Percentiles rank a stretch among this genome's conserved stretches.
These are phyloP conservation scores for Penicillium hordei DNA, from an alignment of 2,329 filamentous ascomycete species.

Conservation along the genomic window DNA sequence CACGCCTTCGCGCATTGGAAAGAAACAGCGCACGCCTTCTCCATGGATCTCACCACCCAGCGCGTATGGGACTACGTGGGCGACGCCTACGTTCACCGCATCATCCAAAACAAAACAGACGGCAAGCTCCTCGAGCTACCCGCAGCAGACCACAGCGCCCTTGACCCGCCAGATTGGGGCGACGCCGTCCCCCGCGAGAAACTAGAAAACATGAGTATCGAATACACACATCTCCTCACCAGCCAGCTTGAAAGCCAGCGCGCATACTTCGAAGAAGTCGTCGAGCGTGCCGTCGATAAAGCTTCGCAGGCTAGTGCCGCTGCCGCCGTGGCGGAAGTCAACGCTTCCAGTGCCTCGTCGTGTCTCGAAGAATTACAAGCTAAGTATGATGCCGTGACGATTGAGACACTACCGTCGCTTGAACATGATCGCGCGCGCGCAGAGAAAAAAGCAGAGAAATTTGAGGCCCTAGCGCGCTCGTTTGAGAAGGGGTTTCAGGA, in stretches of 20 bases:
- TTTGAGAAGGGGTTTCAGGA: slow-evolving; percentile 76
- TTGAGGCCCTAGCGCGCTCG: slow-evolving; percentile 71
- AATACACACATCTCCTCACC: slow-evolving; percentile 92
- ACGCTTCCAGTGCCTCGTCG: slow-evolving; percentile 63
- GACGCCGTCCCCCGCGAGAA: slow-evolving; percentile 58
- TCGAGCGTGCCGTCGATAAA: slow-evolving; percentile 87
- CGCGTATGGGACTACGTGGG: slow-evolving; percentile 98
- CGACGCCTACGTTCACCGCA: slow-evolving; percentile 91
- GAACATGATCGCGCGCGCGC: slow-evolving; percentile 73
- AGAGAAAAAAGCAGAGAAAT: slow-evolving; percentile 66
- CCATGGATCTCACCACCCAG: slow-evolving; percentile 88
- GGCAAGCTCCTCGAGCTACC: slow-evolving; percentile 92
- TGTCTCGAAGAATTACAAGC: slow-evolving; percentile 57
- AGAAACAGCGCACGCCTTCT: slow-evolving; percentile 83
- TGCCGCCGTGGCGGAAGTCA: slow-evolving; percentile 53
- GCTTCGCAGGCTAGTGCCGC: slow-evolving; percentile 69
- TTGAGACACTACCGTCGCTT: slow-evolving; percentile 63
- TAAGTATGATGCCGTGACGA: slow-evolving; percentile 54
- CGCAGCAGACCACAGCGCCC: slow-evolving; percentile 49
- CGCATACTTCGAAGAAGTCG: slow-evolving; percentile 88
- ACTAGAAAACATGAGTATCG: slow-evolving; percentile 76
- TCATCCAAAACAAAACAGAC: slow-evolving; percentile 91
- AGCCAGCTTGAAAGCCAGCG: slow-evolving; percentile 91
- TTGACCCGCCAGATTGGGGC: slow-evolving; percentile 44
- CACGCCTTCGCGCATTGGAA: slow-evolving; percentile 95